Conservation (phyloP, 169 alveolate species). For the Perkinsus olseni region DNA sequence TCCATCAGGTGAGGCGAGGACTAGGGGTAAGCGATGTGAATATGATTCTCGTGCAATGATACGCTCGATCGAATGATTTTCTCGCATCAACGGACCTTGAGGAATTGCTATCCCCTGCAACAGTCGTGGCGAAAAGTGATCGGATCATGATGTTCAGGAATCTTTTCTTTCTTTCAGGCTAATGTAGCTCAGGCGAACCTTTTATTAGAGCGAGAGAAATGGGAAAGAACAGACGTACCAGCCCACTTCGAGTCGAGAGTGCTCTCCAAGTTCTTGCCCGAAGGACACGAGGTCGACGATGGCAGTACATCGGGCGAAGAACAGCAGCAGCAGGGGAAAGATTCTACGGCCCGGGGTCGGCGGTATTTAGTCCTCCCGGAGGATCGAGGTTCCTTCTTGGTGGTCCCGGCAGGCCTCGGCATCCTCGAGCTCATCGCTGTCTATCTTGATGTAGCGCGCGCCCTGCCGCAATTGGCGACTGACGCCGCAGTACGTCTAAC, state of each 20-base stretch:
- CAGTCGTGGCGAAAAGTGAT: too few species aligned
- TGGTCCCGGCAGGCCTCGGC: not conserved
- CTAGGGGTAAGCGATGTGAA: too few species aligned
- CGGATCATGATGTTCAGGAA: not conserved
- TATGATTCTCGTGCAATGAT: too few species aligned
- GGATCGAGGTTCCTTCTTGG: not conserved
- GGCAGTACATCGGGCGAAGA: not conserved
- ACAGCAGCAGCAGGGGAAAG: not conserved
- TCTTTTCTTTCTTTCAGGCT: not conserved
- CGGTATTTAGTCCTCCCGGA: not conserved
- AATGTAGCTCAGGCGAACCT: not conserved
- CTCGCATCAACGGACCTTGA: too few species aligned
- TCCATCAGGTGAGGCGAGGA: not conserved
- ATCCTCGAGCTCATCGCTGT: not conserved
- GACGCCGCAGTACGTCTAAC: not conserved
- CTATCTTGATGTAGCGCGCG: not conserved
- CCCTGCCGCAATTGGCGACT: not conserved
- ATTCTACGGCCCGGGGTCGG: not conserved
- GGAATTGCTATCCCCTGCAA: too few species aligned
- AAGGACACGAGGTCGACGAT: not conserved
- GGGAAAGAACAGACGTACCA: not conserved
- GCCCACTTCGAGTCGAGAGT: not conserved
- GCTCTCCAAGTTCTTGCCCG: not conserved
- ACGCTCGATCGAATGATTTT: too few species aligned
- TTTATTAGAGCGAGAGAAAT: not conserved